Evolutionary conservation across 768 basidiomycete species (phyloP).

Genomic region (Tylopilus balloui): DNA sequence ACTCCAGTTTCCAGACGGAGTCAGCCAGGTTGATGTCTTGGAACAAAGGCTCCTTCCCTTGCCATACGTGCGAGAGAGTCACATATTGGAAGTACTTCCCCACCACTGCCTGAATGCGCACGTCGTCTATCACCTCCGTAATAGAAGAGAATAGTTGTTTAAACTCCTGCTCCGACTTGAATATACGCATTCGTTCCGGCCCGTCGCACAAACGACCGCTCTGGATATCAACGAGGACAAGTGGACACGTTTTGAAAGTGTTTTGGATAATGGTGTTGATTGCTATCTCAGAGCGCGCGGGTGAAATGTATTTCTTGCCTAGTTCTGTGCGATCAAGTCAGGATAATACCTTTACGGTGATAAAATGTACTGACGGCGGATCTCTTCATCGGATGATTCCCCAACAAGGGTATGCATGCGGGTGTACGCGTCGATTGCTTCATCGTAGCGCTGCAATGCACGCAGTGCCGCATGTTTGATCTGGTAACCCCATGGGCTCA

Average conservation of each 20-base stretch:
- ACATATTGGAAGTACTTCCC: constrained; percentile 9
- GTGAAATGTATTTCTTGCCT: not conserved
- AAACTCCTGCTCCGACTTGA: not conserved
- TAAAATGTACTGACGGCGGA: not conserved
- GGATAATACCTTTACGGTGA: not conserved
- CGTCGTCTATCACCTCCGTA: not conserved
- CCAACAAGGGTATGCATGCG: not conserved
- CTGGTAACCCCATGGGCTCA: not conserved
- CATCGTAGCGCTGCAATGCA: not conserved
- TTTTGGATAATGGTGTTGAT: not conserved
- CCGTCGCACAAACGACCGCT: not conserved
- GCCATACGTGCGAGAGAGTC: constrained; percentile 14
- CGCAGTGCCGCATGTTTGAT: not conserved
- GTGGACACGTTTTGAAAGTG: not conserved
- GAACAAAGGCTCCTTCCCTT: constrained; percentile 11
- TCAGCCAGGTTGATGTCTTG: constrained; percentile 2
- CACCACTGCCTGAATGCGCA: not conserved
- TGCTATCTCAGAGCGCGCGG: too few relatives aligned
- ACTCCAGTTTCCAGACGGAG: constrained; percentile 5
- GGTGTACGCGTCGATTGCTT: not conserved
- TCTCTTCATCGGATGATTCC: not conserved
- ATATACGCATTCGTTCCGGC: too few relatives aligned
- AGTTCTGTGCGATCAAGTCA: not conserved
- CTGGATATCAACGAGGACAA: not conserved
- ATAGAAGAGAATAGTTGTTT: constrained; percentile 10